phyloP scores from a whole-genome alignment of 2,329 filamentous ascomycete species.

The Alternaria burnsii region DNA sequence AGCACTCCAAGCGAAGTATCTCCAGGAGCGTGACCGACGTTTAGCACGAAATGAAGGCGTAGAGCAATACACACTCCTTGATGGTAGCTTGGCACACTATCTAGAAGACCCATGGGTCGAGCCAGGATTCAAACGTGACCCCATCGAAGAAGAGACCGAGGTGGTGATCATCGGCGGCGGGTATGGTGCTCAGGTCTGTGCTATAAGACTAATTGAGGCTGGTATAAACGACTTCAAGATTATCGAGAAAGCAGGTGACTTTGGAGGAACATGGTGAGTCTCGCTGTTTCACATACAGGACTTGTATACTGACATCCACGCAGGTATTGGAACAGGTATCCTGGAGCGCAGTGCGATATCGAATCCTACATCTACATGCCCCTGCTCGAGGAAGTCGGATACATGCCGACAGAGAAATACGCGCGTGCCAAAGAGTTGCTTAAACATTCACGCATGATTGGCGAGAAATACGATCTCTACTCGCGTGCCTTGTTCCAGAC shows the following conservation, averaged over 20 bases:
- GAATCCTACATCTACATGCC: conserved; percentile 45
- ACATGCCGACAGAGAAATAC: conserved; percentile 64
- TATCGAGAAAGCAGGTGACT: conserved; percentile 56
- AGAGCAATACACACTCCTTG: conserved; percentile 40
- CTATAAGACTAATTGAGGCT: conserved; percentile 49
- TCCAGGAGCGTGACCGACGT: conserved; percentile 40
- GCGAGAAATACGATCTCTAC: conserved; percentile 55
- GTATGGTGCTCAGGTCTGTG: conserved; percentile 54
- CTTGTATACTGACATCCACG: conserved; percentile 11
- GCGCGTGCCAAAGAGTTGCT: conserved; percentile 57
- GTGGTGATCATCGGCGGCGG: conserved; percentile 56
- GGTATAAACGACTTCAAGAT: conserved; percentile 48
- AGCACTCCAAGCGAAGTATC: conserved; percentile 39
- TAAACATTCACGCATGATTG: conserved; percentile 57
- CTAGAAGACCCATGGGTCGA: conserved; percentile 42
- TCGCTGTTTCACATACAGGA: neutral
- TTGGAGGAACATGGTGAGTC: conserved; percentile 57
- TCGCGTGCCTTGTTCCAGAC: conserved; percentile 56
- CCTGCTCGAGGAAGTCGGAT: conserved; percentile 42
- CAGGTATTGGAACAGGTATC: conserved; percentile 56
- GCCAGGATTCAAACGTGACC: conserved; percentile 33
- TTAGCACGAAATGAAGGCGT: conserved; percentile 35
- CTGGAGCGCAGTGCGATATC: conserved; percentile 34
- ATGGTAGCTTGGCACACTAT: conserved; percentile 36
- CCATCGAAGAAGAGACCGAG: conserved; percentile 39